These are phyloP conservation scores for Lentinula raphanica DNA, from an alignment of 768 basidiomycete species.

Conservation along the genomic window DNA sequence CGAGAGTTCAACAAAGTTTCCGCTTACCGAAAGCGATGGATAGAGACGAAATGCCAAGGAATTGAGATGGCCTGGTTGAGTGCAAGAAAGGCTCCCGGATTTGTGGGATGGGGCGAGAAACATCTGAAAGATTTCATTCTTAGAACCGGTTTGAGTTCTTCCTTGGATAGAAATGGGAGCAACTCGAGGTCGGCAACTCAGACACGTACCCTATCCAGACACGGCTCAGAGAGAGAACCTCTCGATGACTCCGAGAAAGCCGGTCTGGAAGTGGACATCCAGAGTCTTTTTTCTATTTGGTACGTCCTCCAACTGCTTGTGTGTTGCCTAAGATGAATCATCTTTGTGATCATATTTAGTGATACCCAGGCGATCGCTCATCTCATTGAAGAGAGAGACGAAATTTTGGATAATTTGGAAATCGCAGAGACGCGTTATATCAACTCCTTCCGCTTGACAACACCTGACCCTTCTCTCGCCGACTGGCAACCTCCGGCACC, in stretches of 20 bases:
- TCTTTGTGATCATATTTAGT: slow-evolving; percentile 28
- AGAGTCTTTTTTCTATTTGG: slow-evolving; percentile 73
- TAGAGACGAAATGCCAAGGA: slow-evolving; percentile 57
- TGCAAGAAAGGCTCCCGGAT: slow-evolving; percentile 56
- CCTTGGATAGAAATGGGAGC: slow-evolving; percentile 34
- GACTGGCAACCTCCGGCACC: slow-evolving; percentile 47
- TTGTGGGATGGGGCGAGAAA: slow-evolving; percentile 69
- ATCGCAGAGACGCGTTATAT: slow-evolving; percentile 78
- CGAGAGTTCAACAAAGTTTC: slow-evolving; percentile 56
- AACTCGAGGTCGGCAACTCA: slow-evolving; percentile 16
- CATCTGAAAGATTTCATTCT: slow-evolving; percentile 64
- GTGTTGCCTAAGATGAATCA: not conserved
- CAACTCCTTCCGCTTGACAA: slow-evolving; percentile 65
- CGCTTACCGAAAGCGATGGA: slow-evolving; percentile 54
- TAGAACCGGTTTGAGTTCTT: slow-evolving; percentile 61
- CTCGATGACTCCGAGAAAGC: slow-evolving; percentile 38
- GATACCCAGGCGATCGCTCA: slow-evolving; percentile 63
- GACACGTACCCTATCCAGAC: slow-evolving; percentile 23
- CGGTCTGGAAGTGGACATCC: slow-evolving; percentile 57
- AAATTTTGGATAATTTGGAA: slow-evolving; percentile 74
- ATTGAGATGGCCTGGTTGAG: slow-evolving; percentile 76
- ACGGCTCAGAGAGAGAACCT: slow-evolving; percentile 21
- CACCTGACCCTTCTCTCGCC: slow-evolving; percentile 66
- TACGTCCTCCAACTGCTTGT: slow-evolving; percentile 20
- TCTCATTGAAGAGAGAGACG: slow-evolving; percentile 71